These are phyloP conservation scores for Serendipita sp. DNA, from an alignment of 768 basidiomycete genomes.

Conservation along the genomic window DNA sequence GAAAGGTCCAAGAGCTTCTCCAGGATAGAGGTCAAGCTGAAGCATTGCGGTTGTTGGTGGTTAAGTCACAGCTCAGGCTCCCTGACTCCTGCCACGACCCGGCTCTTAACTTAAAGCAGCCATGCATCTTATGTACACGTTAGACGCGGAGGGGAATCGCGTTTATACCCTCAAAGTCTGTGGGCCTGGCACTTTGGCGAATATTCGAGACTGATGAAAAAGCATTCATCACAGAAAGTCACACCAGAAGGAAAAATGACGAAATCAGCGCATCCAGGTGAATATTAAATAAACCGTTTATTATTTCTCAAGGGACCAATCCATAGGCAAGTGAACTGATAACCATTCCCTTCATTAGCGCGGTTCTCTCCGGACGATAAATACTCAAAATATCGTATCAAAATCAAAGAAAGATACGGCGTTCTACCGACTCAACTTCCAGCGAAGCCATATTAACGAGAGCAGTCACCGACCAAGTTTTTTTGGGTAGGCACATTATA, in stretches of 20 bases:
- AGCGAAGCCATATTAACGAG: constrained; percentile 38
- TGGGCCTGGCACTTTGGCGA: too few relatives aligned
- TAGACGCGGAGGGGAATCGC: constrained; percentile 61
- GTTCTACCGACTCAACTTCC: constrained; percentile 85
- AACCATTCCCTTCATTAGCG: constrained; percentile 29
- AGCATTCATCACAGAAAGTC: constrained; percentile 44
- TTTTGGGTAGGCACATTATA: too few relatives aligned
- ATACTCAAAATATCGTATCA: constrained; percentile 94
- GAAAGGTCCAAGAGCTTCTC: constrained; percentile 59
- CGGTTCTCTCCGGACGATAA: constrained; percentile 99
- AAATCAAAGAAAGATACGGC: constrained; percentile 84
- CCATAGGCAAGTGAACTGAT: not conserved
- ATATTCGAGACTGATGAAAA: not conserved
- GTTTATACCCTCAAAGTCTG: constrained; percentile 84
- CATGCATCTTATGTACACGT: constrained; percentile 97
- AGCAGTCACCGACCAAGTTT: too few relatives aligned
- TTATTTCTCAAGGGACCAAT: not conserved
- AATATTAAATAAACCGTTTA: constrained; percentile 13
- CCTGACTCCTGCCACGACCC: not conserved
- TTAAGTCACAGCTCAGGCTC: not conserved
- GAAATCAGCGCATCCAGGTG: constrained; percentile 95
- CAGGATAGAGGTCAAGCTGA: constrained; percentile 63
- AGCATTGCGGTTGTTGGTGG: constrained; percentile 19
- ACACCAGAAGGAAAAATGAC: constrained; percentile 70
- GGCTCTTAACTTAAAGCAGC: constrained; percentile 11